Evolutionary conservation across 352 stramenopile species (phyloP).

Genomic region (Phytophthora pseudosyringae): DNA sequence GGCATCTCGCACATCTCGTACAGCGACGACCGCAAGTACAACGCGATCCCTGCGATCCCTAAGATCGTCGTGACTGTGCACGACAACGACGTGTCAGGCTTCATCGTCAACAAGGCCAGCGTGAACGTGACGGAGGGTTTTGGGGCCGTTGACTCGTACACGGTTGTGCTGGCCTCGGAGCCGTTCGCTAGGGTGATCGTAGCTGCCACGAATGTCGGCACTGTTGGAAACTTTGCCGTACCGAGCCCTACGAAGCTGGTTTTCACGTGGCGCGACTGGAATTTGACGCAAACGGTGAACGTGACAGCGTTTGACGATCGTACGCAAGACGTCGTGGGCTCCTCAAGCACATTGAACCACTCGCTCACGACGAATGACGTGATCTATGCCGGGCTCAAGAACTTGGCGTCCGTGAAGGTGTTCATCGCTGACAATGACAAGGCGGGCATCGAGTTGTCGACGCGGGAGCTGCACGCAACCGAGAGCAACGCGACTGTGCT

Average conservation of each 20-base stretch:
- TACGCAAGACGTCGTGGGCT: constrained; percentile 55
- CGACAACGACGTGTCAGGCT: constrained; percentile 68
- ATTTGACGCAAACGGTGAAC: constrained; percentile 53
- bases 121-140: constrained; percentile 56
- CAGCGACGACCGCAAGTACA: constrained; percentile 74
- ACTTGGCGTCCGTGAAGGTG: constrained; percentile 54
- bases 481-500: constrained; percentile 57
- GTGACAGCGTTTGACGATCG: constrained; percentile 68
- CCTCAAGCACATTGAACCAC: constrained; percentile 60
- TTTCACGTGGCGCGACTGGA: constrained; percentile 82
- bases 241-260: constrained; percentile 39
- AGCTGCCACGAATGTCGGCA: constrained; percentile 51
- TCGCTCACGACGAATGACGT: constrained; percentile 65
- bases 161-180: constrained; percentile 61
- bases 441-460: constrained; percentile 63
- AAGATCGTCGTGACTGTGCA: constrained; percentile 65
- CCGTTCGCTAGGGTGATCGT: constrained; percentile 76
- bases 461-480: constrained; percentile 29
- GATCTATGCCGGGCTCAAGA: constrained; percentile 61
- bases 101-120: constrained; percentile 49
- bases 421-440: constrained; percentile 72
- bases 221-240: constrained; percentile 51
- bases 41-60: constrained; percentile 55
- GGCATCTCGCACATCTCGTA: constrained; percentile 77
- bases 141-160: constrained; percentile 51